Evolutionary conservation across 345 rosid species (phyloP), one percentile per base, ranked within the genome.

Genomic region (Arabidopsis arenosa): DNA sequence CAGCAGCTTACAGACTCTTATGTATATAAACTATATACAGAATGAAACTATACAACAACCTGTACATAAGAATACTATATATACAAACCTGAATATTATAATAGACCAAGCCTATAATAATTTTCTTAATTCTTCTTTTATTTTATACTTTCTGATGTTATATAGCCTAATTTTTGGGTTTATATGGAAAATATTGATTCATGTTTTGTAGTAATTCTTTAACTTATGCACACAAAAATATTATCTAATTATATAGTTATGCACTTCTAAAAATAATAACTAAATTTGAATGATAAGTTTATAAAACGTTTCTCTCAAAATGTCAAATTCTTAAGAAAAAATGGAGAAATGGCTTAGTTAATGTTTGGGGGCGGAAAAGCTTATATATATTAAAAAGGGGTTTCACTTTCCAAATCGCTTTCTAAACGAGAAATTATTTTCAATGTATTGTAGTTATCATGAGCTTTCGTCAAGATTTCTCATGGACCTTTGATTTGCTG

Each of bases 391-490:
- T 28, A 12, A 52, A 26, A 48, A 44, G 3, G 59, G 6, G 15
- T 23, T 44, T 66, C 72, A 37, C 21, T 74, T 74, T 74, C 72
- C 66, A 26, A 7, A 26, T 74, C 66, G 10, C 14, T 47, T 43
- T 66, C 66, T 56, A 36, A 26, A 11, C 40, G 7, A 56, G 14
- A 49, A 57, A 56, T 6, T 58, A 36, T 4, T 51, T 67, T 75
- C 45, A 13, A 32, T 57, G 49, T 35, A 56, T 36, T 5, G 13
- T 62, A 15, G 40, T 36, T 54, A 41, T 40, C 68, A 18, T 39
- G 51, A 75, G 63, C 48, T 75, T 51, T 67, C 54, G 18, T 49
- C 68, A 59, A 75, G 68, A 75, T 67, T 51, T 49, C 23, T 8
- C 35, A 26, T 49, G 59, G 36, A 75, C 48, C 45, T 75, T 66